Evolutionary conservation across 1,139 yeast genomes (phyloP).

Genomic region (Blastobotrys elegans): DNA sequence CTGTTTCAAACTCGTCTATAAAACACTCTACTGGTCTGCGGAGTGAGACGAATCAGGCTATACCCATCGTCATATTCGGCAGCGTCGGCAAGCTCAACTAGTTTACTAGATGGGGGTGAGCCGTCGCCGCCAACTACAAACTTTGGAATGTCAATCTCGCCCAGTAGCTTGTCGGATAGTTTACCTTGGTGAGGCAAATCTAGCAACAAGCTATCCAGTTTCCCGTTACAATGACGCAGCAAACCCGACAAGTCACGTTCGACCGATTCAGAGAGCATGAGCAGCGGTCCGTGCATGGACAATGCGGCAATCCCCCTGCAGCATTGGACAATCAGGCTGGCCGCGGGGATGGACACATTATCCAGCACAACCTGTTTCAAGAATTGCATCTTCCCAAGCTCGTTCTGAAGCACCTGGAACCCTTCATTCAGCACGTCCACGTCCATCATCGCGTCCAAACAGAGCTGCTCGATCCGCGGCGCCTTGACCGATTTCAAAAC

Average conservation of each 20-base stretch:
- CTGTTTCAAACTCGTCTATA: too few species aligned
- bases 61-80: slow-evolving; percentile 1
- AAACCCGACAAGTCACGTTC: background rate
- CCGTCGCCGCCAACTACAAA: too few species aligned
- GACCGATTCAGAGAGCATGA: too few species aligned
- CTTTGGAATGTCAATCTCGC: slow-evolving; percentile 42
- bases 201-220: background rate
- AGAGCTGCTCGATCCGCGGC: background rate
- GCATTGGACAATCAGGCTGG: background rate
- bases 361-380: background rate
- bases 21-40: too few species aligned
- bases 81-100: too few species aligned
- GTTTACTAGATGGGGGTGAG: too few species aligned
- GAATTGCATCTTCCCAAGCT: background rate
- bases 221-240: background rate
- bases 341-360: background rate
- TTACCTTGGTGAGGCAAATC: background rate
- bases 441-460: slow-evolving; percentile 1
- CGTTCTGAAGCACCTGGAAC: background rate
- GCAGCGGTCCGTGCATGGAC: slow-evolving; percentile 1
- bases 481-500: background rate
- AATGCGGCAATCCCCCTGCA: background rate
- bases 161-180: too few species aligned
- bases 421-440: background rate
- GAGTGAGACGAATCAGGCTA: slow-evolving; percentile 1